Conservation (phyloP, 169 alveolate species). For the Plasmodium falciparum region DNA sequence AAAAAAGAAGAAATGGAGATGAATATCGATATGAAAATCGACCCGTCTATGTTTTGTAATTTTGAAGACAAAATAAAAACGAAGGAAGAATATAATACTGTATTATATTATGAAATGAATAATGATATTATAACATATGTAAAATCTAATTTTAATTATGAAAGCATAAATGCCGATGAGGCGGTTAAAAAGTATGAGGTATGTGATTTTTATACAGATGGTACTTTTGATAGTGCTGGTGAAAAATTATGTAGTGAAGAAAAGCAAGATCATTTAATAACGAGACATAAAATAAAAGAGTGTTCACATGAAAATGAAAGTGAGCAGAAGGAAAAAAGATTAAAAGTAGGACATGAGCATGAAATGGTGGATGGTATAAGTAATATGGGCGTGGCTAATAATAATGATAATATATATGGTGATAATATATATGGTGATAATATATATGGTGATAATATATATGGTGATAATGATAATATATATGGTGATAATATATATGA, state of each 20-base stretch:
- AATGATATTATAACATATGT: slow-evolving; percentile 16
- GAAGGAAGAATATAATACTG: slow-evolving; percentile 1
- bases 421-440: background rate
- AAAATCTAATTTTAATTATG: slow-evolving; percentile 31
- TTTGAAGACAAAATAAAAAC: background rate
- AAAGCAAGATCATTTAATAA: background rate
- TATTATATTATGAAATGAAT: slow-evolving; percentile 14
- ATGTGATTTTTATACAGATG: background rate
- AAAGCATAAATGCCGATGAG: slow-evolving; percentile 8
- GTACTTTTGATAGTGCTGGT: background rate
- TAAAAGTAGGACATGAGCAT: slow-evolving; percentile 5
- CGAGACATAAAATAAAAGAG: background rate
- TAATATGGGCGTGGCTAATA: background rate
- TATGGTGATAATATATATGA: background rate
- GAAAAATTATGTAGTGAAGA: background rate
- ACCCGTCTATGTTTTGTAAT: too few species aligned
- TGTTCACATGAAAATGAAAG: background rate
- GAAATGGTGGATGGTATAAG: background rate
- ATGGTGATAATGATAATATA: background rate
- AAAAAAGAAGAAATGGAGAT: background rate
- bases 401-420: background rate
- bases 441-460: background rate
- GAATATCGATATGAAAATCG: too few species aligned
- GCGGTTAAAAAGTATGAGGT: slow-evolving; percentile 25
- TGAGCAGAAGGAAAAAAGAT: slow-evolving; percentile 41